These are phyloP conservation scores for Capsicum chinense DNA, from an alignment of 257 asterid species.

Conservation along the genomic window DNA sequence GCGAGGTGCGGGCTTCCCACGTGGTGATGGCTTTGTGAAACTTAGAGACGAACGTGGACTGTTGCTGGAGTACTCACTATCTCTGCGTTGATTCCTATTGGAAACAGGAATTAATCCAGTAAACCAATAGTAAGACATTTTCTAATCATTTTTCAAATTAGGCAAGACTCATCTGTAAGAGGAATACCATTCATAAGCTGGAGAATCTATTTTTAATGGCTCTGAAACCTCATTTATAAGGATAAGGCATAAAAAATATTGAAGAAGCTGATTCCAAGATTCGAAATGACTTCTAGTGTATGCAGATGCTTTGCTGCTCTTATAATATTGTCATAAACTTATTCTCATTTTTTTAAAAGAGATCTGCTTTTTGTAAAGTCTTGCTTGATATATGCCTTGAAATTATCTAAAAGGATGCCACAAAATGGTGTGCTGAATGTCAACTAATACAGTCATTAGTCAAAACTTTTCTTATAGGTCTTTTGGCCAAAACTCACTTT, in stretches of 20 bases:
- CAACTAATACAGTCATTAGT: no score
- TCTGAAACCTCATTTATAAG: no score
- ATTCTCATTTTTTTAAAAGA: background rate
- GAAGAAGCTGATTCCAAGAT: background rate
- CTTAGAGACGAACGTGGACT: no score
- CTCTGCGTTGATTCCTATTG: no score
- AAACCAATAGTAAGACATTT: no score
- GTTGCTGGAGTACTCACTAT: no score
- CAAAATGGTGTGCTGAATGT: background rate
- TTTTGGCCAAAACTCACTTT: background rate
- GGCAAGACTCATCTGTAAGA: background rate
- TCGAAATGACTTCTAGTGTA: background rate
- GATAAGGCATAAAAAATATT: background rate
- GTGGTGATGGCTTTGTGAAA: no score
- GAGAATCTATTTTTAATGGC: no score
- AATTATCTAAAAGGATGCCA: background rate
- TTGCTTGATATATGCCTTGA: background rate
- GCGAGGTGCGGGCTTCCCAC: no score
- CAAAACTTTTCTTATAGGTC: background rate
- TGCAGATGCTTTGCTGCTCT: background rate
- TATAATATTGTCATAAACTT: background rate
- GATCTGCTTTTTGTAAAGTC: background rate
- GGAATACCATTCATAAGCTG: no score
- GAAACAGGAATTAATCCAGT: no score
- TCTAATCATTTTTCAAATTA: no score